Conservation (phyloP, 306 rosid species). For the Cucurbita pepo region DNA sequence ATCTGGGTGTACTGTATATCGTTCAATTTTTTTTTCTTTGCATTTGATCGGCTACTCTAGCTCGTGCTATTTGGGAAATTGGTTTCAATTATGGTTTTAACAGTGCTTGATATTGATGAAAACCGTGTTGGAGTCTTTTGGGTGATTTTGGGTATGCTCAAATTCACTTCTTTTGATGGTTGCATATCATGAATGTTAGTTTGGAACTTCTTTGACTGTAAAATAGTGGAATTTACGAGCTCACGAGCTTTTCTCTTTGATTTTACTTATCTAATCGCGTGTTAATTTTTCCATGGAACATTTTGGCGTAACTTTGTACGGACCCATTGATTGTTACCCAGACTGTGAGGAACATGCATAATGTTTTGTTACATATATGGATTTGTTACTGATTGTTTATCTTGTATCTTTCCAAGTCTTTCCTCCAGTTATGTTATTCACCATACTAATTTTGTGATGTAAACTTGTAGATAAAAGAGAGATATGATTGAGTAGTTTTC, state of each 20-base stretch:
- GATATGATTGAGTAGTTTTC: not conserved
- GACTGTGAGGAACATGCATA: not conserved
- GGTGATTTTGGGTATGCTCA: slow-evolving; percentile 12
- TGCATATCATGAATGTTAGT: slow-evolving; percentile 8
- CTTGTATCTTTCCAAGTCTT: not conserved
- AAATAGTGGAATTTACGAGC: not conserved
- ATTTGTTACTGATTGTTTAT: not conserved
- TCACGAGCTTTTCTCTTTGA: not conserved
- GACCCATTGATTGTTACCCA: not conserved
- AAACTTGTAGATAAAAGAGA: not conserved
- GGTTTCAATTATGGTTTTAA: not conserved
- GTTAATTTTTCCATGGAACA: not conserved
- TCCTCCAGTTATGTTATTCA: not conserved
- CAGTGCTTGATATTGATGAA: slow-evolving; percentile 3
- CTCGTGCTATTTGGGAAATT: slow-evolving; percentile 21
- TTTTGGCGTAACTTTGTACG: not conserved
- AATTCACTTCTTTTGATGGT: slow-evolving; percentile 1
- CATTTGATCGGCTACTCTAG: slow-evolving; percentile 5
- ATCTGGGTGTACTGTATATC: slow-evolving; percentile 15
- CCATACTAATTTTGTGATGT: not conserved
- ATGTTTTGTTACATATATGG: not conserved
- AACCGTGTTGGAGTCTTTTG: slow-evolving; percentile 16
- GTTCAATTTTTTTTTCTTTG: not conserved
- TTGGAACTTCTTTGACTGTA: slow-evolving; percentile 22
- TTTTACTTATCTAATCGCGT: not conserved